phyloP scores from a whole-genome alignment of 1,284 basidiomycete genomes.

The Pseudozyma pruni region DNA sequence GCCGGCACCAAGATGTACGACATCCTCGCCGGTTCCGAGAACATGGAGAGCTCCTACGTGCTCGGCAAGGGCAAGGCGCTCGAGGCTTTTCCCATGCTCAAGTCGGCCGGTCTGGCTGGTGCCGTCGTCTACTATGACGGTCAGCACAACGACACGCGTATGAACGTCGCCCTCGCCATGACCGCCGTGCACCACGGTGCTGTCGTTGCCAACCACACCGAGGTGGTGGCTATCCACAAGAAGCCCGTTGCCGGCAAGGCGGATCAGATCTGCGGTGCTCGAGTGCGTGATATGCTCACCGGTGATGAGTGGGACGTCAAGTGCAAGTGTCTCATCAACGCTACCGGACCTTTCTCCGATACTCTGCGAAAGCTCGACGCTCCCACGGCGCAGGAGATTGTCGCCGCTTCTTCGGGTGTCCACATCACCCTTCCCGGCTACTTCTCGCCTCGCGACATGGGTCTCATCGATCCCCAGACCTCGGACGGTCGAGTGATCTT shows the following conservation, averaged over 20 bases:
- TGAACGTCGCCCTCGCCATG: constrained; percentile 89
- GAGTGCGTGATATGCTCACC: constrained; percentile 83
- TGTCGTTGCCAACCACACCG: constrained; percentile 87
- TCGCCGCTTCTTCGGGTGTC: constrained; percentile 89
- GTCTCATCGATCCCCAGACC: constrained; percentile 92
- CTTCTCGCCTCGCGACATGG: constrained; percentile 94
- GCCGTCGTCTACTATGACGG: constrained; percentile 98
- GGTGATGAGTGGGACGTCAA: constrained; percentile 84
- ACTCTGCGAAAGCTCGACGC: constrained; percentile 86
- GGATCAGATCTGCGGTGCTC: constrained; percentile 78
- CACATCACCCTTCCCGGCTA: constrained; percentile 98
- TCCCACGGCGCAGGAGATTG: constrained; percentile 83
- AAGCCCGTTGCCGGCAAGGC: constrained; percentile 70
- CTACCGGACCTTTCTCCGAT: constrained; percentile 94
- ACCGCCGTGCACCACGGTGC: constrained; percentile 94
- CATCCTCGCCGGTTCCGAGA: constrained; percentile 90
- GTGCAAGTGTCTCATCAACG: constrained; percentile 93
- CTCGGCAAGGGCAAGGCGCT: constrained; percentile 89
- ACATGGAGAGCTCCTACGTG: constrained; percentile 94
- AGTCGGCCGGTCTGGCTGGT: constrained; percentile 89
- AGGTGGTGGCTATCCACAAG: constrained; percentile 85
- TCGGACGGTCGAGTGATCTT: constrained; percentile 98
- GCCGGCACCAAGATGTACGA: constrained; percentile 97
- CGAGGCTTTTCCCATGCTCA: constrained; percentile 96
- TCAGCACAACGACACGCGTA: constrained; percentile 97